Evolutionary conservation across 352 stramenopile species (phyloP), one percentile per base, ranked within the genome.

Genomic region (Phytophthora crassamura): DNA sequence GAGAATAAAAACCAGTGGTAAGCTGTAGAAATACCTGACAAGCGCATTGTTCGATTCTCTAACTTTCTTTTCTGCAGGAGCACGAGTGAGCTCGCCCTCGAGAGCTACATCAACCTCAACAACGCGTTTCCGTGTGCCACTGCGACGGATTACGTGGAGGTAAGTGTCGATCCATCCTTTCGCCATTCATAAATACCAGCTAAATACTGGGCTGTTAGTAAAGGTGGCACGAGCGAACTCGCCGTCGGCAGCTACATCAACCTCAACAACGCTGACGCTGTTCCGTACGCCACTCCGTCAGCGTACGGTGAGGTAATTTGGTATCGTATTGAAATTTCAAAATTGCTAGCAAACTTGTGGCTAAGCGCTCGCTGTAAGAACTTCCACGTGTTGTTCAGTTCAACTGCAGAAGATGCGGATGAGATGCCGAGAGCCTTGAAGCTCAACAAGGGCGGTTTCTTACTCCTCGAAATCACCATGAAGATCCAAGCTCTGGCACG

Each of bases 1-100:
- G 34, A 41, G 5, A 63, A 35, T 43, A 55, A 55, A 10, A 63
- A 48, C 18, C 55, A 63, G 35, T 61, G 53, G 53, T 61, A 52
- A 38, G 22, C n/a, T 40, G 11, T 39, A 16, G 14, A 25, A n/a
- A n/a, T n/a, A n/a, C n/a, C n/a, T n/a, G n/a, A n/a, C n/a, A n/a
- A n/a, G n/a, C n/a, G n/a, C n/a, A n/a, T n/a, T n/a, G n/a, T n/a
- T n/a, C n/a, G n/a, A n/a, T n/a, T n/a, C n/a, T n/a, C n/a, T n/a
- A n/a, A n/a, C n/a, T 28, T 7, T 7, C 4, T 53, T 41, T 16
- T 20, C 7, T 25, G 16, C 11, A 64, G 47, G 46, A 52, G 38
- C 28, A 58, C 57, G 6, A 28, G 9, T 4, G 32, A 25, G 16
- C 30, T 58, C 7, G 35, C 15, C 10, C 22, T 58, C 33, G n/a